A percentile compares a stretch with the other conserved stretches of the same genome.
Conservation (phyloP, 192 early-diverging fungal species). For the Funneliformis mosseae region DNA sequence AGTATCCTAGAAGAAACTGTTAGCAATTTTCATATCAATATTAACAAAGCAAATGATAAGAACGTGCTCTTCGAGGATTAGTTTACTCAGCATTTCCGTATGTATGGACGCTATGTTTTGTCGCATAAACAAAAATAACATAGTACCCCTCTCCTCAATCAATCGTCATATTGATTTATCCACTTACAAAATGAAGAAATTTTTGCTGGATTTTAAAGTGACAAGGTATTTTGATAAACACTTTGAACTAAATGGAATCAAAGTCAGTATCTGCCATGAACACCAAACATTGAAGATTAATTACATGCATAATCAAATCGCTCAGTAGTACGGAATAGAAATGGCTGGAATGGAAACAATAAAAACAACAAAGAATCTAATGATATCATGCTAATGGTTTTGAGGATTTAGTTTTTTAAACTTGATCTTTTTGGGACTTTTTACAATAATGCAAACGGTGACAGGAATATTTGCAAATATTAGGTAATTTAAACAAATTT, state of each 20-base stretch:
- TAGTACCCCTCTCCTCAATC: too few relatives aligned
- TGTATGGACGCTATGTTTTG: too few relatives aligned
- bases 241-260: background rate
- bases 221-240: background rate
- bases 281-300: background rate
- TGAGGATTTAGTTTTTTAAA: background rate
- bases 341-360: slow-evolving; percentile 10
- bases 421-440: background rate
- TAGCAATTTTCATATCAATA: slow-evolving; percentile 6
- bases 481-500: too few relatives aligned
- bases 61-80: slow-evolving; percentile 9
- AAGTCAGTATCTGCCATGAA: background rate
- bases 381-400: background rate
- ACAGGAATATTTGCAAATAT: too few relatives aligned
- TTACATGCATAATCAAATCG: slow-evolving; percentile 5
- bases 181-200: too few relatives aligned
- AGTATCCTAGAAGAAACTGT: slow-evolving; percentile 4
- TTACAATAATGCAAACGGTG: slow-evolving; percentile 9
- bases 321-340: slow-evolving; percentile 8
- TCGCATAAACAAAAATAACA: slow-evolving; percentile 19
- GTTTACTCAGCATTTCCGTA: too few relatives aligned
- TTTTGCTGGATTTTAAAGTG: background rate
- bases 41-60: background rate
- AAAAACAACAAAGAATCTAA: slow-evolving; percentile 24
- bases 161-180: too few relatives aligned